Percentiles rank a stretch among this genome's conserved stretches.
Conservation (phyloP, 192 early-diverging fungal genomes). For the Anaeromyces robustus region DNA sequence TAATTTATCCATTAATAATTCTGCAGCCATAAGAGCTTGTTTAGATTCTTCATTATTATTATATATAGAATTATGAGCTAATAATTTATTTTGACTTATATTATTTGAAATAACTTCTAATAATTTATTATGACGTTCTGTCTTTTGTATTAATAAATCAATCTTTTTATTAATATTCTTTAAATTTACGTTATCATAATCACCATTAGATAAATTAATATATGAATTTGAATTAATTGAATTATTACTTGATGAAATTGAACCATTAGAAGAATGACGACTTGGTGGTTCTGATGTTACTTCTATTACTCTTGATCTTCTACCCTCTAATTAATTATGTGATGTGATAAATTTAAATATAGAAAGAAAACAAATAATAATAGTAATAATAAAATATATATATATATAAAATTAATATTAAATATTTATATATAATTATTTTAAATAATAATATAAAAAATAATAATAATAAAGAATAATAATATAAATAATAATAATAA, state of each 20-base stretch:
- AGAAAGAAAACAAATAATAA: too few species aligned
- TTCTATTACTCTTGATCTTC: neutral
- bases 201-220: neutral
- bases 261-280: neutral
- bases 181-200: neutral
- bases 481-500: too few species aligned
- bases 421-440: too few species aligned
- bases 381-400: too few species aligned
- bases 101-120: neutral
- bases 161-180: neutral
- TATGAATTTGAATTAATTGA: neutral
- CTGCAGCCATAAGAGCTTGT: neutral
- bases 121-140: neutral
- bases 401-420: too few species aligned
- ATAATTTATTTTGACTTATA: neutral
- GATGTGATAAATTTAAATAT: too few species aligned
- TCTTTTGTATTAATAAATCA: neutral
- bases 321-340: too few species aligned
- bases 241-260: neutral
- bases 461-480: too few species aligned
- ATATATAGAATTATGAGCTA: neutral
- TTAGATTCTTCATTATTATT: neutral
- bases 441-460: too few species aligned
- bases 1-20: neutral
- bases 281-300: neutral